Percentiles rank a stretch among this genome's conserved stretches.
Evolutionary conservation across 371 early-diverging fungal species (phyloP).

Genomic region (Mortierella sp.): DNA sequence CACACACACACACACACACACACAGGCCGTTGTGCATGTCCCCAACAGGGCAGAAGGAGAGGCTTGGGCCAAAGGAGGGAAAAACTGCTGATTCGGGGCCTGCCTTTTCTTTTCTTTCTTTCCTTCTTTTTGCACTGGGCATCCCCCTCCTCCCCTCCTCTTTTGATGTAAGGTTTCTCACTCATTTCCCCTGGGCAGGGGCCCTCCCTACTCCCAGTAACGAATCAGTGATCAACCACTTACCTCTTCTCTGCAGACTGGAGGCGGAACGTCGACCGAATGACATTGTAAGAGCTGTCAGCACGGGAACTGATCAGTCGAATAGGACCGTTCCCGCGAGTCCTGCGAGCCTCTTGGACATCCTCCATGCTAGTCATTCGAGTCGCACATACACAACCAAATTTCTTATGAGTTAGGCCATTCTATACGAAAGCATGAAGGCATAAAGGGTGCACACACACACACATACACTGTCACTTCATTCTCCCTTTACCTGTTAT

Average conservation of each 20-base stretch:
- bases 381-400: background rate
- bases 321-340: slow-evolving; percentile 31
- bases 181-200: background rate
- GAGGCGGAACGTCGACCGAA: slow-evolving; percentile 34
- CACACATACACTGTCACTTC: background rate
- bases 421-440: background rate
- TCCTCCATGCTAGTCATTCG: slow-evolving; percentile 30
- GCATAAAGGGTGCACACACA: too few relatives aligned
- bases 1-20: too few relatives aligned
- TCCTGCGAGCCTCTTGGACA: slow-evolving; percentile 27
- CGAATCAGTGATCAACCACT: background rate
- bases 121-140: too few relatives aligned
- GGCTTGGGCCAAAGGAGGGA: too few relatives aligned
- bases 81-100: too few relatives aligned
- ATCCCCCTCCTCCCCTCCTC: too few relatives aligned
- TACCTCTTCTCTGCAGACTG: slow-evolving; percentile 46
- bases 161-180: background rate
- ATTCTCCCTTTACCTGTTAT: slow-evolving; percentile 22
- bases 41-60: too few relatives aligned
- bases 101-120: background rate
- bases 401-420: too few relatives aligned
- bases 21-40: too few relatives aligned
- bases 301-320: slow-evolving; percentile 24
- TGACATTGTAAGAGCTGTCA: slow-evolving; percentile 43
- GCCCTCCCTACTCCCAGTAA: background rate